Evolutionary conservation across 441 rosid species (phyloP).

Genomic region (Adansonia madagascariensis): DNA sequence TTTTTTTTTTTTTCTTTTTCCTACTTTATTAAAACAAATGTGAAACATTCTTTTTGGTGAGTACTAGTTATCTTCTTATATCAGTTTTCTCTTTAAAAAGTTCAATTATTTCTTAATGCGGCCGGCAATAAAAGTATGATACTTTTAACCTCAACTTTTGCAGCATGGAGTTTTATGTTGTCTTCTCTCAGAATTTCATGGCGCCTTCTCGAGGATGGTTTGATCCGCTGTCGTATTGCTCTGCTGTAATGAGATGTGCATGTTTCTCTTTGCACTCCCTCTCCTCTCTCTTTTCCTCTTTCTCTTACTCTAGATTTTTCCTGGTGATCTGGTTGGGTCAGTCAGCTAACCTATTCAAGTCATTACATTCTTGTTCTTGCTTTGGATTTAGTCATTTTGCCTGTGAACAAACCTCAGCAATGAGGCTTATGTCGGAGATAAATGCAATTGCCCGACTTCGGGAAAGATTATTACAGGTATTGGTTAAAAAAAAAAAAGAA

Average conservation of each 20-base stretch:
- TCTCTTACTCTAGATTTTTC: not conserved
- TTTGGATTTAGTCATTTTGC: not conserved
- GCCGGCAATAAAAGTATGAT: not conserved
- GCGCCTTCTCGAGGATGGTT: not conserved
- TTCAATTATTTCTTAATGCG: not conserved
- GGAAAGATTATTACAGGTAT: not conserved
- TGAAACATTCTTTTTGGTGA: not conserved
- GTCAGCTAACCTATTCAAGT: not conserved
- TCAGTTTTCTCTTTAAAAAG: not conserved
- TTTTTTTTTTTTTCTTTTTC: not conserved
- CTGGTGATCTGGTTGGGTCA: slow-evolving; percentile 6
- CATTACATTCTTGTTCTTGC: slow-evolving; percentile 2
- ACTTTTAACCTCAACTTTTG: not conserved
- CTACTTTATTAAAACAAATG: not conserved
- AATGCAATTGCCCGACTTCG: slow-evolving; percentile 8
- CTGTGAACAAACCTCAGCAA: not conserved
- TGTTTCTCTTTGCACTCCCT: not conserved
- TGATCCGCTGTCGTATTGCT: not conserved
- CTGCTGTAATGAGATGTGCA: not conserved
- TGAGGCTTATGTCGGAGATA: not conserved
- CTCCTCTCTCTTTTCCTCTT: not conserved
- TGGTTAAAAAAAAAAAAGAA: not conserved
- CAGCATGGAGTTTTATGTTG: not conserved
- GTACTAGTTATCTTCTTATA: not conserved
- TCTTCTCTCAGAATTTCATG: too few species aligned